phyloP scores from a whole-genome alignment of 345 rosid genomes.

The Capsella bursapastoris region DNA sequence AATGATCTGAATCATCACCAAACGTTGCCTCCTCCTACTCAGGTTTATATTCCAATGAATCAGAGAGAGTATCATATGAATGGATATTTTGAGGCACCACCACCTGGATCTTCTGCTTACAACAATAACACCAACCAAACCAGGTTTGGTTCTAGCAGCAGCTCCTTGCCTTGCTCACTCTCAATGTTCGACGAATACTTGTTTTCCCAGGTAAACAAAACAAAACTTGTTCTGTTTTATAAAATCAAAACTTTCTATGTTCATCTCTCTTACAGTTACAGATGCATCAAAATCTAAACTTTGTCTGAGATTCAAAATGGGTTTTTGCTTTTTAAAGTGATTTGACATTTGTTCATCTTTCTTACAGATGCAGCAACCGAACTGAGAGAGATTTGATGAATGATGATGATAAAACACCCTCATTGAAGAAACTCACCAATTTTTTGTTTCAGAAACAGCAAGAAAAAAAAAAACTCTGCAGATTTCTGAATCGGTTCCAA shows the following conservation, averaged over 20 bases:
- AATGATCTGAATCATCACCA: slow-evolving; percentile 55
- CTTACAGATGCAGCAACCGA: slow-evolving; percentile 45
- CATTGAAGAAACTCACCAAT: slow-evolving; percentile 28
- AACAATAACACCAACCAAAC: slow-evolving; percentile 45
- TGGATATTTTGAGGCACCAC: slow-evolving; percentile 63
- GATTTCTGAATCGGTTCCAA: slow-evolving; percentile 42
- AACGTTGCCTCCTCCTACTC: slow-evolving; percentile 44
- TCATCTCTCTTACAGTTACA: background rate
- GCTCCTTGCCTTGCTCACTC: slow-evolving; percentile 57
- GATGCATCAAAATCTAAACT: slow-evolving; percentile 3
- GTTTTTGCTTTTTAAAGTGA: background rate
- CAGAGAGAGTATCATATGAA: slow-evolving; percentile 58
- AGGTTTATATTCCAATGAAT: slow-evolving; percentile 57
- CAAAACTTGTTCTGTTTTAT: background rate
- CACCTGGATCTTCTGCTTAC: slow-evolving; percentile 45
- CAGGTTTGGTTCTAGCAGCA: slow-evolving; percentile 60
- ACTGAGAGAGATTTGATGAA: slow-evolving; percentile 41
- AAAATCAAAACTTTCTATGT: background rate
- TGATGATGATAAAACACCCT: slow-evolving; percentile 27
- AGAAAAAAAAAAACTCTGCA: slow-evolving; percentile 1
- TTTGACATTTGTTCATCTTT: slow-evolving; percentile 11
- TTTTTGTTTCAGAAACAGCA: slow-evolving; percentile 26
- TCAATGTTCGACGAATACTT: slow-evolving; percentile 63
- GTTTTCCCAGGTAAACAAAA: slow-evolving; percentile 56
- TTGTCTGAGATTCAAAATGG: background rate